Evolutionary conservation across 73 alveolate species (phyloP).

Genomic region (Paraurostyla sp.): DNA sequence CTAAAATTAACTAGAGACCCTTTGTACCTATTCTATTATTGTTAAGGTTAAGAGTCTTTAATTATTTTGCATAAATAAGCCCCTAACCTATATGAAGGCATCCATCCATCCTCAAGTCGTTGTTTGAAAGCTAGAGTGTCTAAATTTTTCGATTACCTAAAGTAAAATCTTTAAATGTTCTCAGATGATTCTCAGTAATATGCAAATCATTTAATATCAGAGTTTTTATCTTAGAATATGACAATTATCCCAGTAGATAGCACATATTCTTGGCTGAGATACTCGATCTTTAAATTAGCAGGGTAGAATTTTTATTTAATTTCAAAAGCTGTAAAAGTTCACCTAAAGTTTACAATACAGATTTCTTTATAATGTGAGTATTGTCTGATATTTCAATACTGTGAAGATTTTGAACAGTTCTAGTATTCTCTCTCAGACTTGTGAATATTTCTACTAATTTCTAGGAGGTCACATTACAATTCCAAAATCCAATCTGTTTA

Average conservation of each 20-base stretch:
- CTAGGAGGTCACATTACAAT: background rate
- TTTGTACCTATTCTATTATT: conserved; percentile 40
- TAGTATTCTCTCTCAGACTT: background rate
- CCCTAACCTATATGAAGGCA: conserved; percentile 1
- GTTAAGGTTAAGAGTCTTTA: conserved; percentile 16
- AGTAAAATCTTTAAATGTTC: background rate
- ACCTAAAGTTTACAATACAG: background rate
- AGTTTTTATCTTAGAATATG: background rate
- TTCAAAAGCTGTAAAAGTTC: background rate
- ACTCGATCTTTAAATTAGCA: background rate
- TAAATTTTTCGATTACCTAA: background rate
- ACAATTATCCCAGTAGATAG: background rate
- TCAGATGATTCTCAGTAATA: conserved; percentile 28
- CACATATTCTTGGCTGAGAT: conserved; percentile 23
- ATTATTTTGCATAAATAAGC: background rate
- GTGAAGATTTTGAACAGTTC: background rate
- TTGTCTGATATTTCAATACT: conserved; percentile 30
- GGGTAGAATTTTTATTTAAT: background rate
- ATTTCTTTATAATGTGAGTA: background rate
- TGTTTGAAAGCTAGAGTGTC: background rate
- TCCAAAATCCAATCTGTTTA: conserved; percentile 6
- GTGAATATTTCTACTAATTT: background rate
- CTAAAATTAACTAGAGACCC: conserved; percentile 15
- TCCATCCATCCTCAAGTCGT: conserved; percentile 25
- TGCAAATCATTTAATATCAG: background rate